Conservation (phyloP, 2,329 filamentous ascomycete genomes). For the Beauveria bassiana region DNA sequence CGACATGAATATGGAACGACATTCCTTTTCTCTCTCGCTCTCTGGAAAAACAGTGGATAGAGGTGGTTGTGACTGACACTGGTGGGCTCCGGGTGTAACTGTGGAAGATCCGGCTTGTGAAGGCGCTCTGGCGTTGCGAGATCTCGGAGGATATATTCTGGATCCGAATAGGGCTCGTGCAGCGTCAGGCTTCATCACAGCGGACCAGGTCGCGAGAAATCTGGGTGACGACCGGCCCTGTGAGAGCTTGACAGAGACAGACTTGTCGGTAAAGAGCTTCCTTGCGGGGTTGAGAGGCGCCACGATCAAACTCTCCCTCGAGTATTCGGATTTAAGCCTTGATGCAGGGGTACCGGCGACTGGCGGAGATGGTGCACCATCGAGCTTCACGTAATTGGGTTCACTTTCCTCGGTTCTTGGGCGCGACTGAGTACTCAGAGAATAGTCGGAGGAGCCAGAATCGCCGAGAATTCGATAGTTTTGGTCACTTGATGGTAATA, state of each 20-base stretch:
- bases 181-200: slow-evolving; percentile 43
- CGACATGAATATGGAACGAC: slow-evolving; percentile 41
- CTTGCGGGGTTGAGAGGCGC: slow-evolving; percentile 34
- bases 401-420: slow-evolving; percentile 32
- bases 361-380: slow-evolving; percentile 34
- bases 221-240: slow-evolving; percentile 41
- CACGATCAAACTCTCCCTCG: slow-evolving; percentile 53
- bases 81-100: slow-evolving; percentile 23
- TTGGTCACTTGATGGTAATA: slow-evolving; percentile 33
- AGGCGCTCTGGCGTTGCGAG: background rate
- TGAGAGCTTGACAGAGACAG: slow-evolving; percentile 36
- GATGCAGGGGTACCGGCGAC: slow-evolving; percentile 26
- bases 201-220: slow-evolving; percentile 50
- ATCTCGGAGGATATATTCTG: slow-evolving; percentile 7
- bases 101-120: background rate
- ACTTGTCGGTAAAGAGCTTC: slow-evolving; percentile 26
- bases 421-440: slow-evolving; percentile 26
- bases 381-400: slow-evolving; percentile 48
- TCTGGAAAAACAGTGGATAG: slow-evolving; percentile 58
- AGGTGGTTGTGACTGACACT: slow-evolving; percentile 57
- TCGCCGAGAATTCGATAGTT: slow-evolving; percentile 46
- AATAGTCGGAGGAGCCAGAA: slow-evolving; percentile 39
- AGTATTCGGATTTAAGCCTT: slow-evolving; percentile 38
- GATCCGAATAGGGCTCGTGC: slow-evolving; percentile 23
- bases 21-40: slow-evolving; percentile 46